Conservation (phyloP, 208 protist genomes). For the Trypanosoma caninum region DNA sequence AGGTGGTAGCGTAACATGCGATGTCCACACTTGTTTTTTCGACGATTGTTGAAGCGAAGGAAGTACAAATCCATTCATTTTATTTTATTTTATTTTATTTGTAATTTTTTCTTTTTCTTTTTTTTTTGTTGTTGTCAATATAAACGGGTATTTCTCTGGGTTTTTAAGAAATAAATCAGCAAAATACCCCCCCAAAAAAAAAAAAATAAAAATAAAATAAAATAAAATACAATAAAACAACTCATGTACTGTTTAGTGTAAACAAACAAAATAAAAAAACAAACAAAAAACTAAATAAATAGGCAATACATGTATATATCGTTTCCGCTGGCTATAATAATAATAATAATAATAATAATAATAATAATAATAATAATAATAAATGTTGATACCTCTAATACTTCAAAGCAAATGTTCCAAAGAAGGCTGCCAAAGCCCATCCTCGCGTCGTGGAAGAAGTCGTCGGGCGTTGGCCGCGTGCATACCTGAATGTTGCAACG, state of each 20-base stretch:
- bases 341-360: too few species aligned
- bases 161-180: too few species aligned
- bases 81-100: background rate
- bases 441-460: conserved; percentile 67
- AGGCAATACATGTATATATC: conserved; percentile 6
- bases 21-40: background rate
- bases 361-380: too few species aligned
- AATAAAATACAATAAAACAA: background rate
- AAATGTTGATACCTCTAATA: background rate
- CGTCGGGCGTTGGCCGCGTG: conserved; percentile 24
- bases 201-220: background rate
- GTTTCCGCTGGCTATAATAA: too few species aligned
- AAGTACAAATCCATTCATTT: conserved; percentile 21
- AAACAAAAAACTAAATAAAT: background rate
- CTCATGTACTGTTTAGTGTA: background rate
- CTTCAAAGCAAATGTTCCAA: conserved; percentile 26
- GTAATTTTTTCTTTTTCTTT: background rate
- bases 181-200: background rate
- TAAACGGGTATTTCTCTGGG: too few species aligned
- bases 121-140: too few species aligned
- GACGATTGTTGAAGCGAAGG: conserved; percentile 6
- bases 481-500: background rate
- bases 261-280: background rate
- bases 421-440: conserved; percentile 69
- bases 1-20: conserved; percentile 6